phyloP scores from a whole-genome alignment of 768 basidiomycete genomes.

The Naganishia friedmannii region DNA sequence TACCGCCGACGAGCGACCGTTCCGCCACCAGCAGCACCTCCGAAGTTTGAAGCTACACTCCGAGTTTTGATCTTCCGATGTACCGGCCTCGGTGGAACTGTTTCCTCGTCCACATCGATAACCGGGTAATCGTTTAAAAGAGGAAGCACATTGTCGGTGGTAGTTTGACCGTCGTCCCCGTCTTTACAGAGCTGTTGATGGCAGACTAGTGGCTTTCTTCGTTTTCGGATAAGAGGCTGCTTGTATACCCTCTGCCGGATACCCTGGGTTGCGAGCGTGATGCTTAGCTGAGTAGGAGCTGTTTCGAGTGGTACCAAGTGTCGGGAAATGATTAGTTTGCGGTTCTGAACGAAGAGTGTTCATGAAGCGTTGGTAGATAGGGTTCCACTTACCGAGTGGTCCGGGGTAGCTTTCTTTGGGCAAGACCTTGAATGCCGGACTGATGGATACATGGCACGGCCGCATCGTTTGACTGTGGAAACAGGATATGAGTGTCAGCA shows the following conservation, averaged over 20 bases:
- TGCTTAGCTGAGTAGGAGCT: neutral
- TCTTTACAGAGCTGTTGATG: no score
- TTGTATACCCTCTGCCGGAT: neutral
- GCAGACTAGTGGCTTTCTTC: neutral
- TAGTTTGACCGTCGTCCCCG: no score
- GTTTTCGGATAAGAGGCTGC: slow-evolving; percentile 7
- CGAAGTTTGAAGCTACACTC: no score
- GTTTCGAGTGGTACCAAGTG: neutral
- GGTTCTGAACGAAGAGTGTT: neutral
- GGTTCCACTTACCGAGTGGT: neutral
- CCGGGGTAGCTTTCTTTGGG: neutral
- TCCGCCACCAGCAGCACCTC: neutral
- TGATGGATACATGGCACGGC: slow-evolving; percentile 2
- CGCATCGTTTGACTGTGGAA: neutral
- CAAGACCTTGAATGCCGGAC: neutral
- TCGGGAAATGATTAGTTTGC: neutral
- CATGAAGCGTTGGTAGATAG: neutral
- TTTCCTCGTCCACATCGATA: neutral
- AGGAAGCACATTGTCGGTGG: neutral
- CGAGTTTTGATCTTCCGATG: slow-evolving; percentile 3
- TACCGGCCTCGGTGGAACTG: neutral
- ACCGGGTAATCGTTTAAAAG: no score
- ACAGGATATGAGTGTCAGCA: neutral
- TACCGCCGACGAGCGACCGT: slow-evolving; percentile 7
- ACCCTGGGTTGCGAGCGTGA: slow-evolving; percentile 8